Evolutionary conservation across 2,329 filamentous ascomycete species (phyloP).

Genomic region (Colletotrichum sp.): DNA sequence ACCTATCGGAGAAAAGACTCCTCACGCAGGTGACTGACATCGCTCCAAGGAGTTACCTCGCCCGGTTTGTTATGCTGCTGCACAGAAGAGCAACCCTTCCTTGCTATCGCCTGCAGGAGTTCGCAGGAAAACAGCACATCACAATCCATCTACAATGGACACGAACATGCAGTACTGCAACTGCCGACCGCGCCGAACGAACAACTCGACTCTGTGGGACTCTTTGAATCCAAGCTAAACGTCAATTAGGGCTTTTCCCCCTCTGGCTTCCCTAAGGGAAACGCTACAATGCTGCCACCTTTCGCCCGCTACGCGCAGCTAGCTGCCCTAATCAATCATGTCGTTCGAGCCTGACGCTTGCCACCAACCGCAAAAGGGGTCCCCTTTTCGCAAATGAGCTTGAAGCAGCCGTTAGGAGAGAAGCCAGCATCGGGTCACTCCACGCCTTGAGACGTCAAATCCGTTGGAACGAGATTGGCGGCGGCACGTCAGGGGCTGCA

Average conservation of each 20-base stretch:
- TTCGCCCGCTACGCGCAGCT: not conserved
- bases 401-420: not conserved
- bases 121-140: conserved; percentile 5
- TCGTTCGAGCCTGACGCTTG: not conserved
- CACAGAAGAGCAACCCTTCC: not conserved
- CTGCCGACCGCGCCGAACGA: conserved; percentile 7
- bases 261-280: not conserved
- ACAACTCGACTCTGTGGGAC: not conserved
- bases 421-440: not conserved
- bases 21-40: not conserved
- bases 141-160: not conserved
- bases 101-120: conserved; percentile 9
- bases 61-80: not conserved
- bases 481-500: not conserved
- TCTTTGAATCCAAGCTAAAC: not conserved
- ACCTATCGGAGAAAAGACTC: conserved; percentile 14
- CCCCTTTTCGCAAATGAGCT: not conserved
- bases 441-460: not conserved
- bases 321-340: not conserved
- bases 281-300: not conserved
- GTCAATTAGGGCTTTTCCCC: not conserved
- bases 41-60: not conserved
- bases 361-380: not conserved
- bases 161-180: not conserved
- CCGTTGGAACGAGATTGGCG: conserved; percentile 1